Evolutionary conservation across 169 alveolate species (phyloP), one percentile per base, ranked within the genome.

Genomic region (Eimeria sp.): DNA sequence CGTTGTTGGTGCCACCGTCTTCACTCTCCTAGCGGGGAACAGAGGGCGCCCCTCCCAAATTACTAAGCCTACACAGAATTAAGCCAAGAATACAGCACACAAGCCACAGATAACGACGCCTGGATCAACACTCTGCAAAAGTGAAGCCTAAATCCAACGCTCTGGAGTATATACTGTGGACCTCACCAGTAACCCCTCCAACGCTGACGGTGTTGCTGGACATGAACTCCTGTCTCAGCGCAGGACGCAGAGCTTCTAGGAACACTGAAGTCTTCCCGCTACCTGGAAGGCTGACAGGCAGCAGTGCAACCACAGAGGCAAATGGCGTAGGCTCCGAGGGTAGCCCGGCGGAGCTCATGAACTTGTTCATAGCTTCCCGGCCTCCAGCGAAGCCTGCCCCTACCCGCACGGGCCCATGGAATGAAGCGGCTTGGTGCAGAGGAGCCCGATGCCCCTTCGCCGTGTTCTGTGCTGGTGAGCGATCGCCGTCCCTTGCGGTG

Each of bases 241-340:
- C 93, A 25, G 93, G 93, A 23, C 93, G 78, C 93, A 87, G 46
- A 33, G 93, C 93, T 72, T 87, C 93, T 40, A 87, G 64, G 49
- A 87, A 10, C 68, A 64, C 93, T 11, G 93, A 62, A 6, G 93
- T 87, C 46, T 87, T 87, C 64, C 93, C 93, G 83, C 93, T 62
- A 40, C 93, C 93, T 25, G 93, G 93, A 66, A 87, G 93, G 33
- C 93, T 82, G 4, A 87, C 93, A 3, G 93, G 93, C 82, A 87
- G 93, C 93, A 87, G 83, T 11, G 64, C 93, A 33, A 87, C 82
- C 68, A 87, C 93, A 23, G 93, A 40, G 18, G 64, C 93, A 64
- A 27, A 40, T 4, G 90, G 54, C 71, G 68, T 25, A 2, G 60
- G 37, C 18, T 33, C 14, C 52, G 33, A 8, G 25, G 66, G n/a